Evolutionary conservation across 2,329 filamentous ascomycete species (phyloP), one percentile per base, ranked within the genome.

Genomic region (Podosphaera fusca): DNA sequence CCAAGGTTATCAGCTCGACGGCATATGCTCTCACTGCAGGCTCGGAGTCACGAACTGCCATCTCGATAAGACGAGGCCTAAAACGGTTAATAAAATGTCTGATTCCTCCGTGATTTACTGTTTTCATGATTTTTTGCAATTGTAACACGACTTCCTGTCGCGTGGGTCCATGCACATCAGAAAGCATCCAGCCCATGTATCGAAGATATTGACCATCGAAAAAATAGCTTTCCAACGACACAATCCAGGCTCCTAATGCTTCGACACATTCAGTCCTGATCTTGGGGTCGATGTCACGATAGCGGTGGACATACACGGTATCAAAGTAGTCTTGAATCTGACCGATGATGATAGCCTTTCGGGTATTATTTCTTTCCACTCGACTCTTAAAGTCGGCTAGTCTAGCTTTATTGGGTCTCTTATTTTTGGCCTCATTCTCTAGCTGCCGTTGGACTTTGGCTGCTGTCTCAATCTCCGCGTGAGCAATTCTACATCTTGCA

Each of bases 11-110:
- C 46, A 95, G 77, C 56, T 86, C 80, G 53, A 98, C 84, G 7
- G 87, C 84, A 5, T 81, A 77, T 6, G 87, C 84, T 40, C 92
- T 82, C 35, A 96, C 87, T 56, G 76, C 77, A 12, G 84, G 73
- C 63, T 98, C 92, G 0, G 84, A 78, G 68, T 98, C 92, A 60
- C 81, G 79, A 5, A 84, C 87, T 0, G 89, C 89, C 74, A 98
- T 95, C 70, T 98, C 92, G 33, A 96, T 84, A 45, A 98, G 74
- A 34, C 92, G 81, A 4, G 82, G 75, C 54, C 89, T 79, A 69
- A 96, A 98, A 53, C 88, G 79, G 68, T 96, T 92, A 40, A 94
- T 95, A 65, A 96, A 98, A 59, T 88, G 86, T 58, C 87, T 85
- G 56, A 98, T 73, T 1, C 79, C 78, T 50, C 74, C 75, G 61